These are phyloP conservation scores for Licmophora abbreviata DNA, from an alignment of 108 stramenopile species.

Conservation along the genomic window DNA sequence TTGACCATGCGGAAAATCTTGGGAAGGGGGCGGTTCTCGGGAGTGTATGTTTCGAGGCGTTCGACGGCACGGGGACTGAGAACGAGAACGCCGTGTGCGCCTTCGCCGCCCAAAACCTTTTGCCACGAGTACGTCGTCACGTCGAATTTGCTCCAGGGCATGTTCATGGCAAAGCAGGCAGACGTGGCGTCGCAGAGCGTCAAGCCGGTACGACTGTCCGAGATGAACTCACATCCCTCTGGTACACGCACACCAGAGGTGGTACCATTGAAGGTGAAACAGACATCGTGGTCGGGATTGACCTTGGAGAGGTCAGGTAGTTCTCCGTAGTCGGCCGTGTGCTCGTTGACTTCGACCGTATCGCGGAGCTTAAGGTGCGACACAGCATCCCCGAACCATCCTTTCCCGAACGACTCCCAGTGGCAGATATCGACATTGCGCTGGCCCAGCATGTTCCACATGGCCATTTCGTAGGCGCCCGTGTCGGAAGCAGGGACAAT, in stretches of 20 bases:
- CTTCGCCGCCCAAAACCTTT: constrained; percentile 99
- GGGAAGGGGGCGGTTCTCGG: constrained; percentile 93
- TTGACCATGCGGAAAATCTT: constrained; percentile 99
- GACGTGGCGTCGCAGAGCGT: constrained; percentile 98
- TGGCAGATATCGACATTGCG: constrained; percentile 94
- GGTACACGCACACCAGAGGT: constrained; percentile 96
- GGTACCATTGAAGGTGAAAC: constrained; percentile 99
- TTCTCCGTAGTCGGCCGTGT: constrained; percentile 91
- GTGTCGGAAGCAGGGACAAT: constrained; percentile 99
- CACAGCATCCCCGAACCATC: constrained; percentile 92
- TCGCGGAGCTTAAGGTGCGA: constrained; percentile 89
- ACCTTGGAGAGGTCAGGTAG: constrained; percentile 90
- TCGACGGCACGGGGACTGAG: constrained; percentile 96
- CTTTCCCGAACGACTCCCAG: constrained; percentile 99
- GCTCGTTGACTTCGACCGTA: constrained; percentile 74
- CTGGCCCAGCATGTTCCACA: constrained; percentile 98
- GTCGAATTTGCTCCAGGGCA: constrained; percentile 98
- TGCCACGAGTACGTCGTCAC: constrained; percentile 99
- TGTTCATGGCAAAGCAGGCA: constrained; percentile 98
- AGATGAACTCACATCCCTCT: constrained; percentile 91
- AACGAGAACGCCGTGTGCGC: constrained; percentile 96
- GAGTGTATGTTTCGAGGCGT: constrained; percentile 91
- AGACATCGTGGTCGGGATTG: constrained; percentile 88
- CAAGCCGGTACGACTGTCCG: constrained; percentile 87
- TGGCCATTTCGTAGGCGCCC: constrained; percentile 99